Percentiles rank a stretch among this genome's conserved stretches.
Evolutionary conservation across 176 grass and related monocot genomes (phyloP).

Genomic region (Puccinellia tenuiflora): DNA sequence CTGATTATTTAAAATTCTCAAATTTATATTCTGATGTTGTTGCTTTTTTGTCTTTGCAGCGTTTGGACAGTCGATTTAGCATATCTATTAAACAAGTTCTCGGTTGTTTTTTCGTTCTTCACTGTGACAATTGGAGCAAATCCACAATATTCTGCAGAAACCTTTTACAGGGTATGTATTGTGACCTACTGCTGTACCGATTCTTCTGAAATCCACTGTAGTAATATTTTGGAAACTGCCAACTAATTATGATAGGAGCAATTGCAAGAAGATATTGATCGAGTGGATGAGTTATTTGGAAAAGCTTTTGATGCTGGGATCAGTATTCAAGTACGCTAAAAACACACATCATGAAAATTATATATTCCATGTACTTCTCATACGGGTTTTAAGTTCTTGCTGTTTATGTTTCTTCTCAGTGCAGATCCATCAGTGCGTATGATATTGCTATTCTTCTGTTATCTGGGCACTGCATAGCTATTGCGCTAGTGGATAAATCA

Average conservation of each 20-base stretch:
- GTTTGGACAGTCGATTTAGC: constrained; percentile 93
- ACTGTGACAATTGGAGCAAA: constrained; percentile 93
- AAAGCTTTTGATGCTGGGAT: constrained; percentile 87
- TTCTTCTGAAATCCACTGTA: not conserved
- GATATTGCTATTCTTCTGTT: constrained; percentile 83
- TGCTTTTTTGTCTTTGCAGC: constrained; percentile 34
- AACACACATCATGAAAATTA: not conserved
- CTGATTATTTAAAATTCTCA: not conserved
- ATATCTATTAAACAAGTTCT: constrained; percentile 77
- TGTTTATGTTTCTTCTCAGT: constrained; percentile 59
- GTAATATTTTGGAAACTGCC: constrained; percentile 13
- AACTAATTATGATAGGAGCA: constrained; percentile 60
- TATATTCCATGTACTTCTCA: not conserved
- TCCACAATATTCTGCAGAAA: constrained; percentile 75
- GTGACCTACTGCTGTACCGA: not conserved
- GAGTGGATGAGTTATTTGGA: constrained; percentile 72
- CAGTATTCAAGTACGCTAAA: constrained; percentile 74
- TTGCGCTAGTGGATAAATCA: constrained; percentile 94
- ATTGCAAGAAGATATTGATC: constrained; percentile 83
- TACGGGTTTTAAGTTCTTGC: constrained; percentile 37
- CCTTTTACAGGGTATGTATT: constrained; percentile 71
- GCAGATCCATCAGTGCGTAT: constrained; percentile 80
- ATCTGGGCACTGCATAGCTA: constrained; percentile 71
- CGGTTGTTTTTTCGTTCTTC: constrained; percentile 79
- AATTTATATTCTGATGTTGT: constrained; percentile 5